Base-by-base conservation (phyloP, 768 basidiomycete genomes). In the Suillus ampliporus region DNA sequence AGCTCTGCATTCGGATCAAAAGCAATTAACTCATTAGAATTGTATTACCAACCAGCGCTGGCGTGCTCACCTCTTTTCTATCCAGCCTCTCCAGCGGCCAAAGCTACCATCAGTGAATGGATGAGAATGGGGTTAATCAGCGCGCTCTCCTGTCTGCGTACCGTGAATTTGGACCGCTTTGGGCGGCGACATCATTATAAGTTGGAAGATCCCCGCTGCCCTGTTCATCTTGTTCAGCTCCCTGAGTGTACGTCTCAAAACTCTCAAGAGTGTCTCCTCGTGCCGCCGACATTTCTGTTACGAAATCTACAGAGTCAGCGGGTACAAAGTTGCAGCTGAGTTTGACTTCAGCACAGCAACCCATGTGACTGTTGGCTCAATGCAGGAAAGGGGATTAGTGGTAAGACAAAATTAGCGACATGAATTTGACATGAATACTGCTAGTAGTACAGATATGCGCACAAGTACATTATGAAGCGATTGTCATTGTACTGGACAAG, bases 141-240 rank as follows among this genome's bases (percentile, higher is more conserved):
- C 11, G 8, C 19, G 44, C 47, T 51, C n/a, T 46, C 61, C 50
- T 65, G 50, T 61, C 21, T 64, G 57, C 80, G 67, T 74, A 85
- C 91, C 92, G 89, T 40, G 92, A 94, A 78, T 94, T 94, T 5
- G 92, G 89, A 48, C 90, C 91, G 64, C 87, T 84, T 70, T 91
- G 86, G 8, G 82, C 79, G 5, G 88, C 86, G n/a, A 94, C 85
- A 71, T 91, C 89, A 61, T 91, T 88, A 68, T 95, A 95, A 4
- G 89, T 88, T 19, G 92, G 92, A 9, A 93, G 81, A 46, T 84
- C 86, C 61, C 87, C 86, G 31, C 77, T 78, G 26, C 77, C 82
- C 35, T 71, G 68, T 43, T 72, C 65, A 67, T 83, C 83, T 60
- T 79, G 78, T 60, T 84, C 83, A 4, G 77, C 75, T n/a, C 37